Evolutionary conservation across 129 eudicot genomes (phyloP), one percentile per base, ranked within the genome.

Genomic region (Centaurea solstitialis): DNA sequence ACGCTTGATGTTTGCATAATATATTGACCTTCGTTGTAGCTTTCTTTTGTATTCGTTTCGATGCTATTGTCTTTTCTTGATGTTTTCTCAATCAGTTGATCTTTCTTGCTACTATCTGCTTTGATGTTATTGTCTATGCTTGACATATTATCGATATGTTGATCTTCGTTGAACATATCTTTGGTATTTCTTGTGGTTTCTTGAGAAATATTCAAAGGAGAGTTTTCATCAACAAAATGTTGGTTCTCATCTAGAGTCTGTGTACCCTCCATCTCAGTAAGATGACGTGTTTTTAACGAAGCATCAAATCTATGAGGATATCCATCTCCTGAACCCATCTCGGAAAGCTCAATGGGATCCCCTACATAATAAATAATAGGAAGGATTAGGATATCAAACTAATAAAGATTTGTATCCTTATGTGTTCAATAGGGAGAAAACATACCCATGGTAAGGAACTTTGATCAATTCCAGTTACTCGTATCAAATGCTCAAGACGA

Each of bases 81-180:
- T 33, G 82, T 83, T 5, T 41, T 6, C 3, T 41, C 7, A 0
- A 88, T 75, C 76, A 87, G 87, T 67, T 76, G 89, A 73, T 89
- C 89, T 43, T 88, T 9, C 3, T 61, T n/a, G n/a, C n/a, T 5
- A 1, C 26, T 62, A 62, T 62, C 68, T 62, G 3, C 21, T 21
- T 18, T 62, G 13, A 62, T 62, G 68, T 20, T 21, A 64, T 64
- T 20, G 30, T 21, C 12, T 50, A 9, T 74, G 66, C 35, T 57
- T 21, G 70, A 74, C 40, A 81, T 83, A 43, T 41, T 6, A 41
- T 41, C 7, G 1, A 88, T 75, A 79, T 89, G 87, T 67, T 76
- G 89, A 73, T 89, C 89, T 43, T 88, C 90, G 79, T 83, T 88
- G 84, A 85, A 88, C 74, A 57, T 72, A 41, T 90, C 93, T 75